Evolutionary conservation across 2,329 filamentous ascomycete genomes (phyloP), one percentile per base, ranked within the genome.

Genomic region (Fusarium sp.): DNA sequence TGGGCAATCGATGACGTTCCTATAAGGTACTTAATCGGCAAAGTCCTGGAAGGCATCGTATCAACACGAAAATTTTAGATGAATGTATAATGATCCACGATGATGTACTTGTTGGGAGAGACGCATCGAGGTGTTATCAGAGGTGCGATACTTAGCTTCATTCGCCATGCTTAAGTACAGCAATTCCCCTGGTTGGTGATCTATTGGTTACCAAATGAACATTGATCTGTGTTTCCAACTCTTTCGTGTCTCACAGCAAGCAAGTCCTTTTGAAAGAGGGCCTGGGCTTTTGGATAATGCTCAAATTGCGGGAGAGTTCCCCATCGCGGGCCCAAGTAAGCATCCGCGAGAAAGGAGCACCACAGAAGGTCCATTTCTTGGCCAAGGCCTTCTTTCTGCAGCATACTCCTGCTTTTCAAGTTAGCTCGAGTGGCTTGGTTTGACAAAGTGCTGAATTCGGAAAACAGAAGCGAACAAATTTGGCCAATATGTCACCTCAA

Each of bases 391-490:
- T 52, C 45, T 52, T 72, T 47, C 56, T 69, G 32, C 61, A 60
- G 49, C 38, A 56, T 50, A 24, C 47, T 61, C 54, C 47, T 64
- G 54, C 53, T 45, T 27, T 60, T 42, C 40, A 38, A 46, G 58
- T 38, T 72, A 59, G 51, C 50, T 46, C 65, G 45, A n/a, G 51
- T 43, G 27, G 30, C 54, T 57, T 49, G 65, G 74, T 74, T 63
- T 66, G 57, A 76, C 74, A 72, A 73, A 34, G 46, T 52, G 30
- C 80, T 76, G 57, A 59, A 81, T 80, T 49, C 49, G 80, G 80
- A 79, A 83, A 78, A 74, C 68, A 66, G 77, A 83, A 83, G 82
- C 81, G 81, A 82, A 79, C 73, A 72, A 74, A 79, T 78, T 52
- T 73, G 76, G 76, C 76, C 77, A 71, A 63, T 58, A 32, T 43